These are phyloP conservation scores for Avicennia marina DNA, from an alignment of 257 asterid genomes.

Conservation along the genomic window DNA sequence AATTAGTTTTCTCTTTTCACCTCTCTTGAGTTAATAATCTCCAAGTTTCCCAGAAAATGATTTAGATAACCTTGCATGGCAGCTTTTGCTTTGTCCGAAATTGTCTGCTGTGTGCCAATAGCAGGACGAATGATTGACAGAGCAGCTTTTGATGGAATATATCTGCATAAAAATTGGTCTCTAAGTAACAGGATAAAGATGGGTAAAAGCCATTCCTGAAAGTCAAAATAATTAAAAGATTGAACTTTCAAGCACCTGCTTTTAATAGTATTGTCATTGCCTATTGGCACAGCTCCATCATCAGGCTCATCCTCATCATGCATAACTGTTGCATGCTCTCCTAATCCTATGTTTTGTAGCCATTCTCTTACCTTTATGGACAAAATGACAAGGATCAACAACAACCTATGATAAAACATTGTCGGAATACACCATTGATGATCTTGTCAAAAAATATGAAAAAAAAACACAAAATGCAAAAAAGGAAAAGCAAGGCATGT, in stretches of 20 bases:
- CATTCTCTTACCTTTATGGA: constrained; percentile 76
- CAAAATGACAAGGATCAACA: constrained; percentile 17
- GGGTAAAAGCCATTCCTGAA: neutral
- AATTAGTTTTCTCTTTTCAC: constrained; percentile 37
- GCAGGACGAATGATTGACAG: constrained; percentile 84
- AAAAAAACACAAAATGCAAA: constrained; percentile 10
- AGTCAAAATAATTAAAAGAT: constrained; percentile 4
- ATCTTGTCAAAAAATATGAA: constrained; percentile 5
- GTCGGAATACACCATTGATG: neutral
- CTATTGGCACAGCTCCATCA: constrained; percentile 69
- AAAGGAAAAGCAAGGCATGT: constrained; percentile 14
- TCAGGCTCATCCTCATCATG: constrained; percentile 86
- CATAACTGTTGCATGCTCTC: constrained; percentile 67
- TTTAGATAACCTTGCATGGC: constrained; percentile 95
- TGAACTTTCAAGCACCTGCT: constrained; percentile 55
- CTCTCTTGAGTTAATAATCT: constrained; percentile 77
- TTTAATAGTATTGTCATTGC: constrained; percentile 48
- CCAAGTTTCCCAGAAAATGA: constrained; percentile 89
- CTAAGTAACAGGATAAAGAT: constrained; percentile 7
- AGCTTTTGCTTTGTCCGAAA: constrained; percentile 70
- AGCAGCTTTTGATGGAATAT: constrained; percentile 82
- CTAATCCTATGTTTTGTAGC: constrained; percentile 77
- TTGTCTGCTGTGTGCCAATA: constrained; percentile 62
- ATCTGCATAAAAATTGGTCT: constrained; percentile 41
- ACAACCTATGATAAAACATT: constrained; percentile 3